phyloP scores from a whole-genome alignment of 2,329 filamentous ascomycete genomes.

The Lojkania enalia region DNA sequence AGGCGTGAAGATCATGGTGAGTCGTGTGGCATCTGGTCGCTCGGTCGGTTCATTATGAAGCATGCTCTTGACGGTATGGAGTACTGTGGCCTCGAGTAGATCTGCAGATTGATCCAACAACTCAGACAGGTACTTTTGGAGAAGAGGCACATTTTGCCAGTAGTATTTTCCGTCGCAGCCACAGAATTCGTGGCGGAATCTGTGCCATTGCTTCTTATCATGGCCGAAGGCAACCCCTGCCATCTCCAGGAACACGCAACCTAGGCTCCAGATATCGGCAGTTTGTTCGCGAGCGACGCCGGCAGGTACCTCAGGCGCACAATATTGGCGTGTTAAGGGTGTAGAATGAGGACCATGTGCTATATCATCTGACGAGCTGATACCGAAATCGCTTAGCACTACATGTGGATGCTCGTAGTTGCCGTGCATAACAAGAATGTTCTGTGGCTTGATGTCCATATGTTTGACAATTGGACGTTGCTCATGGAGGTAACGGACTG shows the following conservation, averaged over 20 bases:
- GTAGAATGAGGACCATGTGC: slow-evolving; percentile 8
- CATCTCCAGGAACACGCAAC: slow-evolving; percentile 97
- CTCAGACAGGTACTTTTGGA: slow-evolving; percentile 31
- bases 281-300: slow-evolving; percentile 32
- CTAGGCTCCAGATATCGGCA: slow-evolving; percentile 90
- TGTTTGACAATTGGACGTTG: slow-evolving; percentile 42
- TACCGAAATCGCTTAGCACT: slow-evolving; percentile 43
- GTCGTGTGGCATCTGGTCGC: slow-evolving; percentile 34
- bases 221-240: slow-evolving; percentile 50
- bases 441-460: slow-evolving; percentile 45
- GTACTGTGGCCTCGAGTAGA: slow-evolving; percentile 26
- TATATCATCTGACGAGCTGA: slow-evolving; percentile 30
- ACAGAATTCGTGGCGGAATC: slow-evolving; percentile 33
- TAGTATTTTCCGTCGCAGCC: slow-evolving; percentile 39
- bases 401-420: slow-evolving; percentile 37
- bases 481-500: slow-evolving; percentile 42
- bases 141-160: slow-evolving; percentile 37
- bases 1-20: slow-evolving; percentile 40
- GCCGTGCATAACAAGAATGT: slow-evolving; percentile 40
- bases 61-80: slow-evolving; percentile 38
- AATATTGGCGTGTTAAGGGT: slow-evolving; percentile 39
- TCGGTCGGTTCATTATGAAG: slow-evolving; percentile 30
- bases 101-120: slow-evolving; percentile 25
- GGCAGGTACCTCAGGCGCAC: slow-evolving; percentile 40
- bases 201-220: slow-evolving; percentile 27